These are phyloP conservation scores for Phlyctochytrium arcticum DNA, from an alignment of 192 early-diverging fungal genomes.

Conservation along the genomic window DNA sequence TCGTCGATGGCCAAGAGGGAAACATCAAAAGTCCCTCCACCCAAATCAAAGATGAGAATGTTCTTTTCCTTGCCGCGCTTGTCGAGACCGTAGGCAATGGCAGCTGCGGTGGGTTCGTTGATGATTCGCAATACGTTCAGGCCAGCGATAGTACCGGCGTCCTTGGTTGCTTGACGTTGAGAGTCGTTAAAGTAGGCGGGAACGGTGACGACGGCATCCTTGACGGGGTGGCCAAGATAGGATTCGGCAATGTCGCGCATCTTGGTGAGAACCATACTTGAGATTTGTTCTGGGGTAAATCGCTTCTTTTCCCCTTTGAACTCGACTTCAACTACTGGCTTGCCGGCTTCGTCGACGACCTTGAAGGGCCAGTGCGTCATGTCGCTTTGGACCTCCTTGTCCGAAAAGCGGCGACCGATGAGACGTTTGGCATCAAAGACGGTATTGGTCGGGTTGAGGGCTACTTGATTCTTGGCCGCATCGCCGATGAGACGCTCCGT, in stretches of 20 bases:
- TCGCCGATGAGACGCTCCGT: constrained; percentile 97
- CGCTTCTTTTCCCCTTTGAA: constrained; percentile 95
- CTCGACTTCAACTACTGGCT: constrained; percentile 84
- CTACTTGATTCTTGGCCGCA: constrained; percentile 98
- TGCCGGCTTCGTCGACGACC: constrained; percentile 78
- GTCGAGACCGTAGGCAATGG: constrained; percentile 93
- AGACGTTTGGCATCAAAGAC: constrained; percentile 99
- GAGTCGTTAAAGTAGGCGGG: constrained; percentile 93
- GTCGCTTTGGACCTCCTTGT: constrained; percentile 92
- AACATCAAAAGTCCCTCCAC: constrained; percentile 91
- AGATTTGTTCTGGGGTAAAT: constrained; percentile 90
- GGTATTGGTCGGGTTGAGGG: constrained; percentile 91
- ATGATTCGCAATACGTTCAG: constrained; percentile 94
- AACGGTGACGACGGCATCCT: constrained; percentile 88
- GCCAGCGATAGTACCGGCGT: constrained; percentile 86
- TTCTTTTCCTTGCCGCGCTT: constrained; percentile 84
- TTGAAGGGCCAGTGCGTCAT: constrained; percentile 99
- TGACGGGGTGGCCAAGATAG: constrained; percentile 74
- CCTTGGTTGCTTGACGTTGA: constrained; percentile 96
- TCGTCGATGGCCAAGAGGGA: constrained; percentile 94
- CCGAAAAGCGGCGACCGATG: constrained; percentile 89
- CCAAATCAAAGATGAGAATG: constrained; percentile 88
- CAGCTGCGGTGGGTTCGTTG: constrained; percentile 97
- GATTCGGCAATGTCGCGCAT: constrained; percentile 90
- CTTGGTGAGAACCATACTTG: constrained; percentile 88